Evolutionary conservation across 208 protist genomes (phyloP), one percentile per base, ranked within the genome.

Genomic region (Naegleria lovaniensis): DNA sequence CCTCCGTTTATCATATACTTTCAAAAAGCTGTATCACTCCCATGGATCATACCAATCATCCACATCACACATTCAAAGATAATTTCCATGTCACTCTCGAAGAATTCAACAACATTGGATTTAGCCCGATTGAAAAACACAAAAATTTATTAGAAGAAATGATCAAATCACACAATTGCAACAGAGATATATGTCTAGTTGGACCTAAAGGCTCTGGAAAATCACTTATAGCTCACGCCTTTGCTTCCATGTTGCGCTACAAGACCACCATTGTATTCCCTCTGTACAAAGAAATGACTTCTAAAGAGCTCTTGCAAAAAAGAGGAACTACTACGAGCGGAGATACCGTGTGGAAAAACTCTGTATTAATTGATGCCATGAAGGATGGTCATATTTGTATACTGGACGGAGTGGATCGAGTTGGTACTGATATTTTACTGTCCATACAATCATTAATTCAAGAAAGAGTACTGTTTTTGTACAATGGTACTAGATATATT

Each of bases 271-370:
- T 90, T 95, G 59, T 94, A 22, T 95, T 98, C 93, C 95, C 97
- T 92, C 92, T 96, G 25, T 98, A 97, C 94, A 93, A 94, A 29
- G 97, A 99, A 91, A 98, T 98, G 97, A 97, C 96, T 38, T 93
- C 95, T 85, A 95, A 96, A 48, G 98, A 99, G 89, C 93, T 99
- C 51, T 96, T 99, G 38, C 96, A 98, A 94, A 94, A 96, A 52
- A 95, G 98, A 90, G 94, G 94, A 67, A 99, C 97, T 22, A 67
- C 92, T 0, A 88, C 76, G 58, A 95, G 92, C 3, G 96, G 97
- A 36, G 95, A 98, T 91, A 98, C 97, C 33, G 94, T 92, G 13
- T 98, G 97, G 97, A 93, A 96, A 83, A 94, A 95, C 75, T 96
- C 96, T 13, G 91, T 95, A 39, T 93, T 98, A 52, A 93, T 98